Percentiles rank a stretch among this genome's conserved stretches.
These are phyloP conservation scores for Chlorophyllum brunneum DNA, from an alignment of 768 basidiomycete species.

Conservation along the genomic window DNA sequence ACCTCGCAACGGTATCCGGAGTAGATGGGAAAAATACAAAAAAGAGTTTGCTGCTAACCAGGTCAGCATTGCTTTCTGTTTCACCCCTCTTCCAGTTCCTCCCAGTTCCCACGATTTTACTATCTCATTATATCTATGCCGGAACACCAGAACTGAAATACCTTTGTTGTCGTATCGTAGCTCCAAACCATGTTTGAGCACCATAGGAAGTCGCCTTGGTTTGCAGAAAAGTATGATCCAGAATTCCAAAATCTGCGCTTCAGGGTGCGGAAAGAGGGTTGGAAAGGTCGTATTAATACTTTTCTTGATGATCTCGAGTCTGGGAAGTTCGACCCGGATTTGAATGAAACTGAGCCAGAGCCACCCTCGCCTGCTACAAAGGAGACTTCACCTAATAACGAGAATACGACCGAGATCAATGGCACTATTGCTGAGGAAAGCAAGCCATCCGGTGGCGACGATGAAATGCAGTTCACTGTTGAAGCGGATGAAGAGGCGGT, in stretches of 20 bases:
- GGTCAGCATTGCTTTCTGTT: slow-evolving; percentile 52
- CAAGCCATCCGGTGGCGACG: slow-evolving; percentile 51
- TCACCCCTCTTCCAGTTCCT: slow-evolving; percentile 20
- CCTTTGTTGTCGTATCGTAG: slow-evolving; percentile 50
- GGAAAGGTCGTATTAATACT: slow-evolving; percentile 66
- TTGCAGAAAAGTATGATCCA: slow-evolving; percentile 92
- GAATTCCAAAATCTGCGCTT: slow-evolving; percentile 70
- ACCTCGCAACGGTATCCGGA: slow-evolving; percentile 79
- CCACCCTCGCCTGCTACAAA: slow-evolving; percentile 46
- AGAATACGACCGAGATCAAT: slow-evolving; percentile 35
- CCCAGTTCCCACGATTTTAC: slow-evolving; percentile 16
- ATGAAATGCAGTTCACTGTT: slow-evolving; percentile 72
- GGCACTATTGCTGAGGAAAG: slow-evolving; percentile 44
- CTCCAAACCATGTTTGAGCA: slow-evolving; percentile 94
- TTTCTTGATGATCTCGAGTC: slow-evolving; percentile 80
- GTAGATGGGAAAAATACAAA: slow-evolving; percentile 91
- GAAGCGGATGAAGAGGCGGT: slow-evolving; percentile 69
- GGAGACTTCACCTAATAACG: slow-evolving; percentile 45
- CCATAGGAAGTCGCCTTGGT: slow-evolving; percentile 95
- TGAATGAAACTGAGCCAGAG: slow-evolving; percentile 57
- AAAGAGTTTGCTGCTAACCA: slow-evolving; percentile 85
- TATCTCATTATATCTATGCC: slow-evolving; percentile 18
- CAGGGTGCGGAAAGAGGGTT: slow-evolving; percentile 80
- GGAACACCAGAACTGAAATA: slow-evolving; percentile 27
- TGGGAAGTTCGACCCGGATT: slow-evolving; percentile 82